Percentiles rank a stretch among this genome's conserved stretches.
These are phyloP conservation scores for Lactarius pseudohatsudake DNA, from an alignment of 768 basidiomycete species.

Conservation along the genomic window DNA sequence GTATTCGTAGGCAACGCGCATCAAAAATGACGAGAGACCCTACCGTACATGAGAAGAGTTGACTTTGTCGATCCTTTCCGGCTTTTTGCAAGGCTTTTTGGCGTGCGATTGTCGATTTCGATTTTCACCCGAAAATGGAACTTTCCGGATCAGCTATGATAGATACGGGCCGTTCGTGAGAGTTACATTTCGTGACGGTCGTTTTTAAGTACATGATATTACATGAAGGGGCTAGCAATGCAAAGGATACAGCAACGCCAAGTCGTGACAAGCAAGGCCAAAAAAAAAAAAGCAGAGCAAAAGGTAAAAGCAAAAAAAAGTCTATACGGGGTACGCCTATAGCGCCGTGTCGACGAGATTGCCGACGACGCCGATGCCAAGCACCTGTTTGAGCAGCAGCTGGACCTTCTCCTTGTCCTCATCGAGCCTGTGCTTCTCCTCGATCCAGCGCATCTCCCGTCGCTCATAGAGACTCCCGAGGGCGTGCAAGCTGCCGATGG, in stretches of 20 bases:
- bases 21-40: too few species aligned
- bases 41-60: too few species aligned
- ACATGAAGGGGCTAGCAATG: not conserved
- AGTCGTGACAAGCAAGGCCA: not conserved
- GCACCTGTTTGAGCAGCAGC: conserved; percentile 61
- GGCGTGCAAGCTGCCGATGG: conserved; percentile 62
- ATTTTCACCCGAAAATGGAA: not conserved
- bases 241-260: not conserved
- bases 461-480: conserved; percentile 67
- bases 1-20: too few species aligned
- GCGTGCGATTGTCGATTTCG: not conserved
- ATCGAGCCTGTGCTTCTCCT: conserved; percentile 63
- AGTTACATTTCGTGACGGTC: conserved; percentile 14
- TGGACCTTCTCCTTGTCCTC: conserved; percentile 70
- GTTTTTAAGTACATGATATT: conserved; percentile 11
- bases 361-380: conserved; percentile 38
- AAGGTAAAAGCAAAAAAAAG: not conserved
- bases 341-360: conserved; percentile 20
- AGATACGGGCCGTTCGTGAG: conserved; percentile 1
- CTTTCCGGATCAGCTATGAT: not conserved
- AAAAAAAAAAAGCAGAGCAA: not conserved
- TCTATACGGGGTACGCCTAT: conserved; percentile 4
- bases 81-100: too few species aligned
- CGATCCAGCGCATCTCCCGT: conserved; percentile 65
- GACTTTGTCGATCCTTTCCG: too few species aligned